Evolutionary conservation across 2,329 filamentous ascomycete species (phyloP), one percentile per base, ranked within the genome.

Genomic region (Verticillium zaregamsianum): DNA sequence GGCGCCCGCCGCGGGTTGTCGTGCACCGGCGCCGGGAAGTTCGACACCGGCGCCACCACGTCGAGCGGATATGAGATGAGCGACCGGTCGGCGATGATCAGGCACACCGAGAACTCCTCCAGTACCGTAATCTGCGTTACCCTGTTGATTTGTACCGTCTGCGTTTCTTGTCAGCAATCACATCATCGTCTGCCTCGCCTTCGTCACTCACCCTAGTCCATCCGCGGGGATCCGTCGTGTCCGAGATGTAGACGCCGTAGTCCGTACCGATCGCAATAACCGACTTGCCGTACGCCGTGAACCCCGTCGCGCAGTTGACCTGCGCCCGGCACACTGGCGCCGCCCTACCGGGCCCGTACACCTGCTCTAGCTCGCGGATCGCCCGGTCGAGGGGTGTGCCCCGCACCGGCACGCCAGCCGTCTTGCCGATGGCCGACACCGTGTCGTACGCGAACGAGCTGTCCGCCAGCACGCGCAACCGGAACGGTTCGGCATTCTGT

Each of bases 221-320:
- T 14, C 92, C 93, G 70, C 96, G 87, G 62, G 95, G 92, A 71
- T 98, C 94, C 59, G 90, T 88, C 59, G 92, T 88, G 67, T 97
- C 92, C 3, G 94, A 91, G 57, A 96, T 90, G 72, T 88, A 99
- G 4, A 99, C 92, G 35, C 95, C 95, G 74, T 91, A 93, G 71
- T 99, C 95, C 1, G 95, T 99, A 54, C 96, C 95, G 61, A 99
- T 90, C 12, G 94, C 95, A 68, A 97, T 89, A 83, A 97, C 91
- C 56, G 90, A 86, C 73, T 90, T 94, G 32, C 92, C 92, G 71
- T 89, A 90, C 0, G 90, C 90, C 32, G 87, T 88, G 75, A 99
- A 99, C 0, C 92, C 90, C 3, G 94, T 94, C 1, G 95, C 92
- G 73, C 95, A 99, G 72, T 99, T 95, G 66, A 99, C 93, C 59